Evolutionary conservation across 2,329 filamentous ascomycete genomes (phyloP).

Genomic region (Fusarium buharicum): DNA sequence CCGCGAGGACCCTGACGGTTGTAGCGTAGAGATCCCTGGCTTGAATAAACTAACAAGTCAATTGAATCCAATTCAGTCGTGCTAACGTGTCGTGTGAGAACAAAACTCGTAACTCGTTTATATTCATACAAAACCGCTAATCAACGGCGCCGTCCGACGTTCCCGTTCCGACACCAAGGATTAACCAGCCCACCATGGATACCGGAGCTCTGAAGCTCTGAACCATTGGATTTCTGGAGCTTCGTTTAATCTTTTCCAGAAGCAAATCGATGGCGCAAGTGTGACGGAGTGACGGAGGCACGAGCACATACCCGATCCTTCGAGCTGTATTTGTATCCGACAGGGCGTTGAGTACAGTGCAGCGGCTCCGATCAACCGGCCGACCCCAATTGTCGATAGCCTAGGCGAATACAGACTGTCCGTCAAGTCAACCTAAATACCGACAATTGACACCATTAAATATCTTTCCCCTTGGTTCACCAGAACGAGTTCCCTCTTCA

Average conservation of each 20-base stretch:
- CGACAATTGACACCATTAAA: slow-evolving; percentile 1
- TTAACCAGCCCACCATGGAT: slow-evolving; percentile 9
- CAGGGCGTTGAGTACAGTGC: background rate
- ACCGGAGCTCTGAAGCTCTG: slow-evolving; percentile 8
- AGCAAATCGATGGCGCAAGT: slow-evolving; percentile 30
- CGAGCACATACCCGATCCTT: background rate
- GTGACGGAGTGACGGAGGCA: slow-evolving; percentile 26
- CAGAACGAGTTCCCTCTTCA: slow-evolving; percentile 11
- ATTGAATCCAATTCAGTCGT: slow-evolving; percentile 1
- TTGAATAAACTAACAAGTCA: background rate
- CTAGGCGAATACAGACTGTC: background rate
- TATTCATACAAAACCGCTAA: slow-evolving; percentile 17
- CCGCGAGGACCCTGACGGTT: slow-evolving; percentile 38
- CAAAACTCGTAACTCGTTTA: no score
- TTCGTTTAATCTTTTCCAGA: slow-evolving; percentile 10
- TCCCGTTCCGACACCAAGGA: slow-evolving; percentile 19
- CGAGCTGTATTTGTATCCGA: background rate
- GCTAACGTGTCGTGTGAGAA: no score
- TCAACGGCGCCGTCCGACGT: slow-evolving; percentile 19
- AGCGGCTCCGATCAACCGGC: slow-evolving; percentile 9
- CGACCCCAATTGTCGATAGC: background rate
- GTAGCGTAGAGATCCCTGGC: slow-evolving; percentile 39
- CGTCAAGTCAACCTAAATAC: background rate
- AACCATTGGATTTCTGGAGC: slow-evolving; percentile 8
- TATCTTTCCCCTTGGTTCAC: slow-evolving; percentile 4